phyloP scores from a whole-genome alignment of 2,329 filamentous ascomycete species.

The Chaetothyriales sp. region DNA sequence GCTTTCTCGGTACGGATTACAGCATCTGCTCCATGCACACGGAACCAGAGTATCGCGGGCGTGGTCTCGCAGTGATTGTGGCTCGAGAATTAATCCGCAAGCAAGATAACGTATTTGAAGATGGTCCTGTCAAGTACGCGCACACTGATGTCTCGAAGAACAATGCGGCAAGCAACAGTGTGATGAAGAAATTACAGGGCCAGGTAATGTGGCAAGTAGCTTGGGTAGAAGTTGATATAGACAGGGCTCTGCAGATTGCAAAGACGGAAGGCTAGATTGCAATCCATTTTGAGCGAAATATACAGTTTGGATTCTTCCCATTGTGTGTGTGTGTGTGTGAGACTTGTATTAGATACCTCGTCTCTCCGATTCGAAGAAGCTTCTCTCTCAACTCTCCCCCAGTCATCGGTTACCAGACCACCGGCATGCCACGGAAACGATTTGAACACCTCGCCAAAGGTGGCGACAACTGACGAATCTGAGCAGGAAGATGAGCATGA shows the following conservation, averaged over 20 bases:
- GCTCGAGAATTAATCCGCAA: constrained; percentile 22
- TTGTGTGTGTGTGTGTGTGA: no score
- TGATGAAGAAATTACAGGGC: constrained; percentile 32
- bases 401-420: no score
- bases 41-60: constrained; percentile 27
- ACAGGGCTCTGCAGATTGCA: not conserved
- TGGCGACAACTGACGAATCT: no score
- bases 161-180: constrained; percentile 26
- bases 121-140: constrained; percentile 8
- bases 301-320: no score
- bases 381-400: no score
- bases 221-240: constrained; percentile 26
- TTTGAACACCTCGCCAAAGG: no score
- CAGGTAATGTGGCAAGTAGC: constrained; percentile 21
- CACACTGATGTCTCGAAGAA: constrained; percentile 22
- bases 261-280: not conserved
- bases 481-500: no score
- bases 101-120: constrained; percentile 16
- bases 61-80: constrained; percentile 22
- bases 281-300: no score
- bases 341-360: no score
- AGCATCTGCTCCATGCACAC: constrained; percentile 26
- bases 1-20: constrained; percentile 25
- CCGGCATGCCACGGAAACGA: no score
- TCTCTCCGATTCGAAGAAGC: no score